Base-by-base conservation (phyloP, 1,284 basidiomycete genomes). In the Apiotrichum laibachii region DNA sequence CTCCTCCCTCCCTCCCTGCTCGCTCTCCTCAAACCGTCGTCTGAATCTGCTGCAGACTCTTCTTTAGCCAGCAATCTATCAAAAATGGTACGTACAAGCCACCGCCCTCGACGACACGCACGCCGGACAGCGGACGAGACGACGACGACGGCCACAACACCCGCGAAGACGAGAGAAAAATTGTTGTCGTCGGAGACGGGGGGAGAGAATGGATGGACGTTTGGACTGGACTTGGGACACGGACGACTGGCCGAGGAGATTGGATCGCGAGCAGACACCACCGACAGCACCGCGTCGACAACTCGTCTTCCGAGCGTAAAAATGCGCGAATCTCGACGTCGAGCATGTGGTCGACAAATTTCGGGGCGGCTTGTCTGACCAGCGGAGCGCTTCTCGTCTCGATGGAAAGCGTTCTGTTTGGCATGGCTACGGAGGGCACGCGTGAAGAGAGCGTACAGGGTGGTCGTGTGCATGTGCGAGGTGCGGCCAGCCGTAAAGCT, bases 31-130 rank as follows among this genome's bases (percentile, higher is more conserved):
- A 49, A 49, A 49, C 48, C 34, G 11, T 21, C 34, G 34, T 49
- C 48, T 33, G 34, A 34, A 19, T 39, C 21, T 16, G 13, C 21
- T 21, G 19, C 21, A n/a, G 19, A 39, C 21, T 40, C 15, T 19
- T 40, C 31, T 39, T 21, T 39, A 50, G 49, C 49, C 49, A 50
- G 49, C 49, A 50, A 50, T 50, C 37, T 39, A 50, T 37, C 34
- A 50, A 50, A 50, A 50, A 50, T 50, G 49, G 49, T 50, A 33
- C 35, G 49, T 35, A 33, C 26, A 33, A 34, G 16, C 8, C 15
- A 21, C 26, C 49, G 26, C 18, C 37, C n/a, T 22, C 15, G 35
- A 40, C 49, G 50, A 51, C 34, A 39, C 39, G 31, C 40, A 21
- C 35, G 11, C 2, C 33, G 26, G 31, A 47, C 37, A 18, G 42